phyloP scores from a whole-genome alignment of 192 early-diverging fungal species.

The Coemansia sp. region DNA sequence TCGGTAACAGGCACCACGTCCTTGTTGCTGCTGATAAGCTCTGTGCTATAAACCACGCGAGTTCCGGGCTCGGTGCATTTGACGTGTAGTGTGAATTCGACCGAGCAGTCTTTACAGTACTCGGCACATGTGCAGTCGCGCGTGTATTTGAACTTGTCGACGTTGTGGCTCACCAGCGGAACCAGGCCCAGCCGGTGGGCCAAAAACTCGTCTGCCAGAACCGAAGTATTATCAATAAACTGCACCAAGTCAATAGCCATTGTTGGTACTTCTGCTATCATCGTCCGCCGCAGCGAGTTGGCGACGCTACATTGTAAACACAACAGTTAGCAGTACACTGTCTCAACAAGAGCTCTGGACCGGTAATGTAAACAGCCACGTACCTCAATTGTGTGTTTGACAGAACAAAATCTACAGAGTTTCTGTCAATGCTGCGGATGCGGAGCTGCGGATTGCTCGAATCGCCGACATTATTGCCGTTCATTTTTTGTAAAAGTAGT shows the following conservation, averaged over 20 bases:
- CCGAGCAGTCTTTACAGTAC: conserved; percentile 89
- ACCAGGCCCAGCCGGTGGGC: conserved; percentile 95
- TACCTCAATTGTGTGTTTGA: conserved; percentile 72
- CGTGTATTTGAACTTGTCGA: conserved; percentile 80
- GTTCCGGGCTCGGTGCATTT: conserved; percentile 79
- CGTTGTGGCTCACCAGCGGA: conserved; percentile 78
- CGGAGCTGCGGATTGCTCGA: conserved; percentile 43
- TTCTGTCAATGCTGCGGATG: conserved; percentile 42
- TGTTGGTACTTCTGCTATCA: conserved; percentile 98
- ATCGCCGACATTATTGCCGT: conserved; percentile 23
- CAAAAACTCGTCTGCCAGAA: conserved; percentile 93
- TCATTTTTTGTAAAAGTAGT: conserved; percentile 7
- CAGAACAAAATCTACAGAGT: conserved; percentile 72
- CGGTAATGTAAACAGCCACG: background rate
- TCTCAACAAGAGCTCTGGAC: background rate
- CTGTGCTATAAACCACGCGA: conserved; percentile 76
- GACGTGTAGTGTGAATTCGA: conserved; percentile 82
- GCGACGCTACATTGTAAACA: conserved; percentile 59
- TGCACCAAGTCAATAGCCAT: conserved; percentile 98
- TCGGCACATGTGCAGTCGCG: conserved; percentile 72
- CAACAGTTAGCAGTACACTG: background rate
- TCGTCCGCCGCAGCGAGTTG: conserved; percentile 88
- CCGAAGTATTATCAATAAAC: conserved; percentile 88
- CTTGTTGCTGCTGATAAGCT: conserved; percentile 75
- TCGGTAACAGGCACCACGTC: conserved; percentile 67